Base-by-base conservation (phyloP, 768 basidiomycete species). In the Hygrocybe punicea region DNA sequence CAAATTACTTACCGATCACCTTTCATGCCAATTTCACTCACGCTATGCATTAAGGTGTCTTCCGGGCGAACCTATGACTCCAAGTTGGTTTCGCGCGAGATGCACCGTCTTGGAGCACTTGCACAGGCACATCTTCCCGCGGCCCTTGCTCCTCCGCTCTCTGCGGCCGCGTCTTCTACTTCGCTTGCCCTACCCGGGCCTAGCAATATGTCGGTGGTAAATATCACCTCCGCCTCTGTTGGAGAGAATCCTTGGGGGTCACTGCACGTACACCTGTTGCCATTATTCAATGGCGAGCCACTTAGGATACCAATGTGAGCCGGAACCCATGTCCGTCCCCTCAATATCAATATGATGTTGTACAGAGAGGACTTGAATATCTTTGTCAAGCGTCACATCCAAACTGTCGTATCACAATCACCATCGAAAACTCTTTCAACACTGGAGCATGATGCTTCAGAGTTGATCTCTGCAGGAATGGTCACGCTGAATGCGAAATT, bases 261-360 rank as follows among this genome's bases (percentile, higher is more conserved):
- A 21, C 73, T 98, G 19, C 91, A 94, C 69, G 85, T 95, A 33
- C 85, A 92, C 67, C 87, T 97, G 34, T 75, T 98, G 3, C 94
- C 94, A 1, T 71, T 96, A 4, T 98, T 98, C 76, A 95, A 95
- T 51, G 90, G 93, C 35, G 91, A 94, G 65, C 87, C 89, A 2
- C 78, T 98, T 17, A 81, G 86, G 58, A 81, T 88, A 51, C 87
- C 93, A 21, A 93, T 98, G 89, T 88, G 64, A 65, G 84, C 51
- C 16, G 24, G 29, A 29, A 8, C 8, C 29, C 42, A 4, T 42
- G 7, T 16, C 45, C 50, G 2, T 25, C 9, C 56, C 21, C 10
- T n/a, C 23, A 13, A n/a, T 14, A 8, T 23, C 44, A 16, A 16
- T 25, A 60, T 62, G 34, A 58, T 48, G 51, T 39, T 51, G 23